phyloP scores from a whole-genome alignment of 1,284 basidiomycete genomes.

The Quambalaria eucalypti region DNA sequence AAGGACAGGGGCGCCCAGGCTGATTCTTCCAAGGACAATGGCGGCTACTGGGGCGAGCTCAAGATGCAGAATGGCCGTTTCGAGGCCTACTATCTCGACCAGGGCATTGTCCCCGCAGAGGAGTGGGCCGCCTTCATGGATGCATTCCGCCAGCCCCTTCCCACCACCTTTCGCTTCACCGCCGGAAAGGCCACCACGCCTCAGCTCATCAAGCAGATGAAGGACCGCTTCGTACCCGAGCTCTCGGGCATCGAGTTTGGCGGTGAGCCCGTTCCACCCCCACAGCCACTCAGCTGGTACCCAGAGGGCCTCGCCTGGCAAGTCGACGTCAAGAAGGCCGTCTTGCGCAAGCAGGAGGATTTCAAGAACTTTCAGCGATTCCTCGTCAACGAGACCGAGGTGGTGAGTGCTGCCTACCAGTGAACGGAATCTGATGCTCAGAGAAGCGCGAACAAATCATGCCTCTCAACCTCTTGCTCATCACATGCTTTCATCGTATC shows the following conservation, averaged over 20 bases:
- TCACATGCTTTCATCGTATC: not conserved
- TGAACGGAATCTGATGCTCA: not conserved
- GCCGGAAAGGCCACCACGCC: conserved; percentile 36
- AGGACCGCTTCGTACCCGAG: conserved; percentile 61
- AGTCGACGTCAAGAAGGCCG: conserved; percentile 80
- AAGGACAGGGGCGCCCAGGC: no score
- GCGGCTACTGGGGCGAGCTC: conserved; percentile 9
- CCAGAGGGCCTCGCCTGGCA: conserved; percentile 91
- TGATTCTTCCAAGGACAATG: no score
- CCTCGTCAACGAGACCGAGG: conserved; percentile 95
- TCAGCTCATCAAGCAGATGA: conserved; percentile 37
- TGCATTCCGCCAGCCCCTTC: conserved; percentile 64
- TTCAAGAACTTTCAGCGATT: conserved; percentile 95
- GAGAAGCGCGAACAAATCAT: not conserved
- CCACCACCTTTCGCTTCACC: conserved; percentile 88
- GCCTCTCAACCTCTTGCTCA: not conserved
- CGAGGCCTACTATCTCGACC: conserved; percentile 43
- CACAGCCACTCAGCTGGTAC: conserved; percentile 81
- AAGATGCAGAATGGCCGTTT: conserved; percentile 14
- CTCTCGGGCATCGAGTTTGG: conserved; percentile 70
- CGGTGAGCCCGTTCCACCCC: conserved; percentile 59
- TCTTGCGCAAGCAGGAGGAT: conserved; percentile 79
- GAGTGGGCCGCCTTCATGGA: conserved; percentile 75
- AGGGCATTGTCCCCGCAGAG: conserved; percentile 32
- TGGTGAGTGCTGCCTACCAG: conserved; percentile 48